Conservation (phyloP, 306 rosid species). For the Potentilla sterilis region DNA sequence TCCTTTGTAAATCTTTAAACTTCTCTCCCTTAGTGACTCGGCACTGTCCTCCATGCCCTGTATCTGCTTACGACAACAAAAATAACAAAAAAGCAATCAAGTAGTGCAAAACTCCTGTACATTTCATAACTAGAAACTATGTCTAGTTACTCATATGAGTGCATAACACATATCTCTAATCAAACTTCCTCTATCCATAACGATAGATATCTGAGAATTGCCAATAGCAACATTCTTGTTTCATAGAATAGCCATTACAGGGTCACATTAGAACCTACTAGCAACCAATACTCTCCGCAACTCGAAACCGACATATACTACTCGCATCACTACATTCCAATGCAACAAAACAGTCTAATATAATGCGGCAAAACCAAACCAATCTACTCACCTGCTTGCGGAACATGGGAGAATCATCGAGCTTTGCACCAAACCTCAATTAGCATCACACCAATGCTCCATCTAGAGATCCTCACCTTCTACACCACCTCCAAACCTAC, state of each 20-base stretch:
- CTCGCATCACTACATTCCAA: neutral
- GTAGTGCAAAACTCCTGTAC: neutral
- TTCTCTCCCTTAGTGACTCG: conserved; percentile 89
- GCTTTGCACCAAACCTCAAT: conserved; percentile 54
- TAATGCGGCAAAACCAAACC: too few species aligned
- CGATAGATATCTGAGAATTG: neutral
- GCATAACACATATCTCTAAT: neutral
- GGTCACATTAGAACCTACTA: neutral
- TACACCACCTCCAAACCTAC: conserved; percentile 12
- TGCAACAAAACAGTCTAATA: neutral
- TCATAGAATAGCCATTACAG: neutral
- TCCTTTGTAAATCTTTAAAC: conserved; percentile 91
- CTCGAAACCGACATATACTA: neutral
- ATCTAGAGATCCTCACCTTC: conserved; percentile 48
- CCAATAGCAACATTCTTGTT: neutral
- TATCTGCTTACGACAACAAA: conserved; percentile 59
- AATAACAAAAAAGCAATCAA: conserved; percentile 29
- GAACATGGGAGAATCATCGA: conserved; percentile 99
- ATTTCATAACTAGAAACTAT: neutral
- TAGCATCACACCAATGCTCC: conserved; percentile 30
- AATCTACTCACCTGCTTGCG: conserved; percentile 79
- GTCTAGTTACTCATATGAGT: neutral
- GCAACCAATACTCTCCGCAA: neutral
- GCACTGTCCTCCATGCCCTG: conserved; percentile 98
- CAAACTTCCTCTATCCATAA: neutral